Percentiles rank a stretch among this genome's conserved stretches.
phyloP scores from a whole-genome alignment of 1,284 basidiomycete genomes.

The Malassezia caprae region DNA sequence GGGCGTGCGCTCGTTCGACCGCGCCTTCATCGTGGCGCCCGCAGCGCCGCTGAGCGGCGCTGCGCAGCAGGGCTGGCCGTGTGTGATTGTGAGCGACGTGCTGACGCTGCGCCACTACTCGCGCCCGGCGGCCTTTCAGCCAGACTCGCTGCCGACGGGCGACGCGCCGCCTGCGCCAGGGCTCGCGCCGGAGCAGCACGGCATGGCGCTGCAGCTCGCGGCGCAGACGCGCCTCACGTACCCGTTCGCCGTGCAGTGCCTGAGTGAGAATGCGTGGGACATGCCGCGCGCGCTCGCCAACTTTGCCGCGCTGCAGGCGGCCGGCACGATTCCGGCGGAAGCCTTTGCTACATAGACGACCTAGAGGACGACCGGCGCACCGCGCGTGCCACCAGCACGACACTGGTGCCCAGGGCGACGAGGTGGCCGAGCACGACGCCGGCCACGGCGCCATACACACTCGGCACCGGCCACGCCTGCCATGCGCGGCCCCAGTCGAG shows the following conservation, averaged over 20 bases:
- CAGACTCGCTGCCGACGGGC: slow-evolving; percentile 27
- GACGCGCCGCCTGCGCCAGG: slow-evolving; percentile 20
- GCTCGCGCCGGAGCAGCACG: slow-evolving; percentile 44
- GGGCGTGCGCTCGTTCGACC: slow-evolving; percentile 82
- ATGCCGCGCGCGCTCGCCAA: slow-evolving; percentile 38
- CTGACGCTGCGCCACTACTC: slow-evolving; percentile 73
- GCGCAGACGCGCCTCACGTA: slow-evolving; percentile 46
- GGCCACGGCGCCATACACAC: slow-evolving; percentile 8
- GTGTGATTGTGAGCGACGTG: slow-evolving; percentile 78
- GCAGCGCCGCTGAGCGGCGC: slow-evolving; percentile 72
- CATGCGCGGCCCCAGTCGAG: slow-evolving; percentile 16
- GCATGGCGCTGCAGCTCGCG: slow-evolving; percentile 43
- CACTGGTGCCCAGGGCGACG: neutral
- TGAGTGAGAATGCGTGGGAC: slow-evolving; percentile 49
- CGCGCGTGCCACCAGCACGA: neutral
- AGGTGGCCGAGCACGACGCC: slow-evolving; percentile 8
- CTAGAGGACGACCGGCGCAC: neutral
- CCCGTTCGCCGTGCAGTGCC: slow-evolving; percentile 47
- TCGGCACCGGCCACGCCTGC: slow-evolving; percentile 16
- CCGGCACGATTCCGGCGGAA: slow-evolving; percentile 28
- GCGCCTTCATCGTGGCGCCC: slow-evolving; percentile 76
- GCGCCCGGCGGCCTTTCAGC: slow-evolving; percentile 60
- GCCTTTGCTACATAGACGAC: slow-evolving; percentile 19
- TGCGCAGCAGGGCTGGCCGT: slow-evolving; percentile 73
- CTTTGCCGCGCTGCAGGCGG: slow-evolving; percentile 28